Evolutionary conservation across 75 land plant genomes (phyloP).

Genomic region (Pinus albicaulis): DNA sequence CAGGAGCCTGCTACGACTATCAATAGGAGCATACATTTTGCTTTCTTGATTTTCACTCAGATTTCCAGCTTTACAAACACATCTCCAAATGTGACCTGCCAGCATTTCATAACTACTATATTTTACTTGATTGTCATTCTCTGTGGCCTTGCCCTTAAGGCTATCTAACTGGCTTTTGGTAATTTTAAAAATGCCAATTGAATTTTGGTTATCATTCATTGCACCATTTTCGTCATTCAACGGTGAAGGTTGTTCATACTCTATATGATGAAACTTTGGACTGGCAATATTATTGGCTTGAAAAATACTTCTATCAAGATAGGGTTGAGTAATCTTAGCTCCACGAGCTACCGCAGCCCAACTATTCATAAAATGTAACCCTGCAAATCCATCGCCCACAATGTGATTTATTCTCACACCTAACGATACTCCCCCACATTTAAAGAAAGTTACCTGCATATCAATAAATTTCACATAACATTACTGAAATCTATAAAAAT

Average conservation of each 20-base stretch:
- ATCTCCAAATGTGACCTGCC: constrained; percentile 59
- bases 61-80: constrained; percentile 32
- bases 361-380: constrained; percentile 56
- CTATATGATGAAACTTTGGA: constrained; percentile 46
- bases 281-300: constrained; percentile 35
- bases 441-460: constrained; percentile 16
- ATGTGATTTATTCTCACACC: constrained; percentile 60
- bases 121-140: background rate
- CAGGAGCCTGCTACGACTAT: constrained; percentile 35
- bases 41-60: constrained; percentile 4
- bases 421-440: constrained; percentile 42
- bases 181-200: background rate
- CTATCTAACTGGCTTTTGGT: background rate
- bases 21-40: constrained; percentile 39
- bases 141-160: constrained; percentile 20
- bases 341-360: constrained; percentile 20
- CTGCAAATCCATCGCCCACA: constrained; percentile 56
- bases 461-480: background rate
- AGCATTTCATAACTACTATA: constrained; percentile 56
- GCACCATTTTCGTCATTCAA: background rate
- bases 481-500: background rate
- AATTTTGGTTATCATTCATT: background rate
- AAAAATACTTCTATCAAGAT: constrained; percentile 54
- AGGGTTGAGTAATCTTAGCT: constrained; percentile 24
- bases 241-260: constrained; percentile 41